These are phyloP conservation scores for Agrocybe praecox DNA, from an alignment of 768 basidiomycete species.

Conservation along the genomic window DNA sequence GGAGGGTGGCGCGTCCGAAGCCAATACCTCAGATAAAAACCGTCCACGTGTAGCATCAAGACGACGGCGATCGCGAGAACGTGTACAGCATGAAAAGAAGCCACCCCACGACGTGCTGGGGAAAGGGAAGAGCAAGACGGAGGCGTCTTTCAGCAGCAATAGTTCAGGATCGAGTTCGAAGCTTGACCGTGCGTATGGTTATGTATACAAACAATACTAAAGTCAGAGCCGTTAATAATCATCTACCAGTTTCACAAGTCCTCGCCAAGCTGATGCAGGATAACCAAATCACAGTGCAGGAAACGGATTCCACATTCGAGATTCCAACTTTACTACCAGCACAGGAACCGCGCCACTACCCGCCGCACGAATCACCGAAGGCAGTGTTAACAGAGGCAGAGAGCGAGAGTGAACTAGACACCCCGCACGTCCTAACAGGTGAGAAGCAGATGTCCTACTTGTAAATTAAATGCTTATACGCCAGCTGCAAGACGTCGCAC, in stretches of 20 bases:
- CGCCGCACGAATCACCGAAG: neutral
- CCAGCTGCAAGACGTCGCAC: conserved; percentile 41
- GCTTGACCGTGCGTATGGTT: too few species aligned
- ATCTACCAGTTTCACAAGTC: neutral
- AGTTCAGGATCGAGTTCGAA: too few species aligned
- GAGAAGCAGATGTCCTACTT: neutral
- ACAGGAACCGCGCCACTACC: neutral
- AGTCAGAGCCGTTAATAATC: too few species aligned
- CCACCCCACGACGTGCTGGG: too few species aligned
- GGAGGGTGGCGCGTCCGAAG: neutral
- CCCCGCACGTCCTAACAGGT: neutral
- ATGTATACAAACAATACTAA: too few species aligned
- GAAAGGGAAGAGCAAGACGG: too few species aligned
- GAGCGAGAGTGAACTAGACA: neutral
- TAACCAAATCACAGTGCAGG: neutral
- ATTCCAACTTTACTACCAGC: neutral
- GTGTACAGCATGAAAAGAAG: neutral
- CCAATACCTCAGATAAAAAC: neutral
- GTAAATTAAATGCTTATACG: neutral
- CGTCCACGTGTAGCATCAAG: neutral
- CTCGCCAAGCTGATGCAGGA: neutral
- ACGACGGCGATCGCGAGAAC: neutral
- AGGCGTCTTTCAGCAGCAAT: too few species aligned
- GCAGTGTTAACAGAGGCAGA: neutral
- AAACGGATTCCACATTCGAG: neutral